phyloP scores from a whole-genome alignment of 768 basidiomycete genomes.

The Termitomyces sp. region DNA sequence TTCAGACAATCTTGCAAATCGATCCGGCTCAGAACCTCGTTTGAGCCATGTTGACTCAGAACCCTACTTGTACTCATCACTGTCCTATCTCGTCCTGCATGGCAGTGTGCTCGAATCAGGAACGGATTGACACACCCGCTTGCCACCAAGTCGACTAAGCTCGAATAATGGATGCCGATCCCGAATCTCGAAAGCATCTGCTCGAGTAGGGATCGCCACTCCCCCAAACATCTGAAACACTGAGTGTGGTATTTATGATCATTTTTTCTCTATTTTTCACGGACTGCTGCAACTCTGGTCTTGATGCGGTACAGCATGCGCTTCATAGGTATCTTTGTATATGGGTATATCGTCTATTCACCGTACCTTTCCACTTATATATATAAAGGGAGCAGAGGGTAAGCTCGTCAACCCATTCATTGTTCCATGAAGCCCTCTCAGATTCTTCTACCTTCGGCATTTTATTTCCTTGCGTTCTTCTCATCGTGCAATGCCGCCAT shows the following conservation, averaged over 20 bases:
- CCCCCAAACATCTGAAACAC: not conserved
- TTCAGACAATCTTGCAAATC: not conserved
- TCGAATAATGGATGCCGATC: not conserved
- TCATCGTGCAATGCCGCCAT: conserved; percentile 7
- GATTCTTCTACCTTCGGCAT: not conserved
- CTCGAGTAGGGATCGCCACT: not conserved
- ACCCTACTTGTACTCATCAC: not conserved
- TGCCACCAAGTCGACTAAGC: not conserved
- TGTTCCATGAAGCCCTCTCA: conserved; percentile 2
- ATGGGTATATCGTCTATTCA: not conserved
- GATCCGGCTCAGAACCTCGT: not conserved
- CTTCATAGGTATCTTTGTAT: not conserved
- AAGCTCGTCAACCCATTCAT: not conserved
- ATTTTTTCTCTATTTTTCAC: not conserved
- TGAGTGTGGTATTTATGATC: not conserved
- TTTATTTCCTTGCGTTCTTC: conserved; percentile 1
- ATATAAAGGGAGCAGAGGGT: not conserved
- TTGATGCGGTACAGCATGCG: conserved; percentile 2
- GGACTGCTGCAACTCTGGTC: conserved; percentile 1
- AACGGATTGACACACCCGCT: not conserved
- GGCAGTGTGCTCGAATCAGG: not conserved
- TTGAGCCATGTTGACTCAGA: not conserved
- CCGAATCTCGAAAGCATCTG: not conserved
- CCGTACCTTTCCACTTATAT: not conserved
- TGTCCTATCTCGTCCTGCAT: not conserved